phyloP scores from a whole-genome alignment of 768 basidiomycete species.

The Tricholoma flavovirens region DNA sequence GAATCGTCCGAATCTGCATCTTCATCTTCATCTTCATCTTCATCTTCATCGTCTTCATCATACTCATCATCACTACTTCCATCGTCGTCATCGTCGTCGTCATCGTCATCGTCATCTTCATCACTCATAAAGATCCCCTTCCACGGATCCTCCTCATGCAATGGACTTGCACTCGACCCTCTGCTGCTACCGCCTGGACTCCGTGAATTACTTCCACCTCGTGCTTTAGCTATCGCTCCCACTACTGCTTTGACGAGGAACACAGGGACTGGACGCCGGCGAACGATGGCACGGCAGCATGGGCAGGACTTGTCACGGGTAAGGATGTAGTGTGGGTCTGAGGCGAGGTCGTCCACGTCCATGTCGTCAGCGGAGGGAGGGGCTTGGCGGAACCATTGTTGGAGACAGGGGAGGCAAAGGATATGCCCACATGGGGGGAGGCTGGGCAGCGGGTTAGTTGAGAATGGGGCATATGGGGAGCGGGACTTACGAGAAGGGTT shows the following conservation, averaged over 20 bases:
- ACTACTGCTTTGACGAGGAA: slow-evolving; percentile 63
- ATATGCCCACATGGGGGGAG: slow-evolving; percentile 75
- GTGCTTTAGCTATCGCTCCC: slow-evolving; percentile 37
- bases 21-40: slow-evolving; percentile 35
- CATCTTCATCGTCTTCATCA: slow-evolving; percentile 39
- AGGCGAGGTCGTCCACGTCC: slow-evolving; percentile 29
- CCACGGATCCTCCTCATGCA: slow-evolving; percentile 58
- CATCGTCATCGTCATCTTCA: slow-evolving; percentile 20
- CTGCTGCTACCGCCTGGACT: neutral
- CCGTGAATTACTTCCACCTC: neutral
- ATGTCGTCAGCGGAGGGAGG: slow-evolving; percentile 38
- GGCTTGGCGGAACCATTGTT: slow-evolving; percentile 73
- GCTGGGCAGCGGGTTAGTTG: slow-evolving; percentile 24
- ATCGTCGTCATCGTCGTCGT: slow-evolving; percentile 24
- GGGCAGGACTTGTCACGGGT: slow-evolving; percentile 67
- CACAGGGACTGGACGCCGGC: slow-evolving; percentile 57
- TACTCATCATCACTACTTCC: neutral
- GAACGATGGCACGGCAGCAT: slow-evolving; percentile 56
- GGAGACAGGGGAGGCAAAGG: slow-evolving; percentile 66
- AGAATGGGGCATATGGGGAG: neutral
- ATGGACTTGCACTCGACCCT: slow-evolving; percentile 7
- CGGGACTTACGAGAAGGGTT: slow-evolving; percentile 58
- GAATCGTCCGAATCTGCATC: slow-evolving; percentile 19
- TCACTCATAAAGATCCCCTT: slow-evolving; percentile 52
- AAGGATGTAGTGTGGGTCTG: slow-evolving; percentile 42